Evolutionary conservation across 805 yeast genomes (phyloP).

Genomic region (Candida caryicola): DNA sequence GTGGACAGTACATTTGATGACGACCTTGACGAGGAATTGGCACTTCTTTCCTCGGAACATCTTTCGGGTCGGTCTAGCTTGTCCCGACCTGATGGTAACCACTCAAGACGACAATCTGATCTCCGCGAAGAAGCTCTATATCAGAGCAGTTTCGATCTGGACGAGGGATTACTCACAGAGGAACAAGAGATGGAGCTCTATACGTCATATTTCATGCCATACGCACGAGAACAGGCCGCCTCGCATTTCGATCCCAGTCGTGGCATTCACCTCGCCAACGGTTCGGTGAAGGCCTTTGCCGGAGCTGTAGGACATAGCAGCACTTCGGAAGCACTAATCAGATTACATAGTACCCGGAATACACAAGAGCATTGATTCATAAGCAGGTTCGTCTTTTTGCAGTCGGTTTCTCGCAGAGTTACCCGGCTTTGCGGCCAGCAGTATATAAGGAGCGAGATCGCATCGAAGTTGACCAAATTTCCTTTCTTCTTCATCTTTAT

Average conservation of each 20-base stretch:
- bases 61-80: not conserved
- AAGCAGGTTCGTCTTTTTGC: too few species aligned
- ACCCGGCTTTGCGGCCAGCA: too few species aligned
- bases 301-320: not conserved
- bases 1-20: slow-evolving; percentile 18
- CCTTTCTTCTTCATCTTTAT: slow-evolving; percentile 74
- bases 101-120: not conserved
- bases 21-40: slow-evolving; percentile 23
- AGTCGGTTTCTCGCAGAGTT: too few species aligned
- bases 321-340: not conserved
- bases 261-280: slow-evolving; percentile 3
- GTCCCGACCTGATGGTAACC: not conserved
- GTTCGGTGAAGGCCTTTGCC: not conserved
- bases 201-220: slow-evolving; percentile 32
- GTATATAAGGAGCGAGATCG: slow-evolving; percentile 18
- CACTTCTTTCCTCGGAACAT: slow-evolving; percentile 8
- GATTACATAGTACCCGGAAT: not conserved
- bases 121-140: slow-evolving; percentile 17
- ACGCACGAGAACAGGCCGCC: slow-evolving; percentile 15
- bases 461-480: too few species aligned
- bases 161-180: slow-evolving; percentile 41
- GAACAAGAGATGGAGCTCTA: slow-evolving; percentile 40
- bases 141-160: slow-evolving; percentile 16
- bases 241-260: slow-evolving; percentile 9
- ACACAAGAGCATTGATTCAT: too few species aligned